Evolutionary conservation across 495 filamentous ascomycete species (phyloP).

Genomic region (Chaetomidium leptoderma): DNA sequence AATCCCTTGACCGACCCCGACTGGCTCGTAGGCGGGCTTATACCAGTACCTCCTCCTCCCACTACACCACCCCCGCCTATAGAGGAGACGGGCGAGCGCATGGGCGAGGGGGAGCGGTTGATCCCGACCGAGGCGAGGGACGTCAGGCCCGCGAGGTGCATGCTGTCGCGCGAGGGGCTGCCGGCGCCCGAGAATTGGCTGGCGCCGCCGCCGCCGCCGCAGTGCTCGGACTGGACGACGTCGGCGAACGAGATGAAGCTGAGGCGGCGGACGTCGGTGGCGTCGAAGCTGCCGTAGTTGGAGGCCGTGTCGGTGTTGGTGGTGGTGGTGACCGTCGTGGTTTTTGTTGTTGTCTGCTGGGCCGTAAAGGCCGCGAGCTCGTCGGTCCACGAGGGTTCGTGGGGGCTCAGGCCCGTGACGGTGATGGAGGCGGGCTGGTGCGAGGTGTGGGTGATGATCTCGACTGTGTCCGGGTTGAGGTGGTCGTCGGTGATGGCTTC

Average conservation of each 20-base stretch:
- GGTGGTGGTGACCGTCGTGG: slow-evolving; percentile 24
- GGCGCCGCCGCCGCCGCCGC: not conserved
- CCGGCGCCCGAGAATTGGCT: not conserved
- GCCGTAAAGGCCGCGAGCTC: slow-evolving; percentile 48
- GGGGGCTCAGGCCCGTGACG: slow-evolving; percentile 46
- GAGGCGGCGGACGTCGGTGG: slow-evolving; percentile 71
- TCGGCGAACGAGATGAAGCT: slow-evolving; percentile 95
- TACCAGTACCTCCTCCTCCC: slow-evolving; percentile 42
- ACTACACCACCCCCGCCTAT: slow-evolving; percentile 30
- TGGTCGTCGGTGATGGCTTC: slow-evolving; percentile 79
- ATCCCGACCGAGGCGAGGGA: slow-evolving; percentile 36
- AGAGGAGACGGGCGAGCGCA: slow-evolving; percentile 65
- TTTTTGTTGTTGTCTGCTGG: not conserved
- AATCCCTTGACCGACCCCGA: slow-evolving; percentile 60
- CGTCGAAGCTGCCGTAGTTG: slow-evolving; percentile 69
- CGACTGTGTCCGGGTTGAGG: slow-evolving; percentile 73
- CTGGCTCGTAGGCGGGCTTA: slow-evolving; percentile 64
- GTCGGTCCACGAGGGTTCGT: slow-evolving; percentile 47
- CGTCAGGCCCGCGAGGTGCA: slow-evolving; percentile 55
- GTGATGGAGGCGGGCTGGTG: slow-evolving; percentile 72
- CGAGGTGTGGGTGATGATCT: slow-evolving; percentile 77
- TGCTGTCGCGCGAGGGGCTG: slow-evolving; percentile 48
- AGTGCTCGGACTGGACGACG: slow-evolving; percentile 86
- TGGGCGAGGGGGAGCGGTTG: slow-evolving; percentile 69
- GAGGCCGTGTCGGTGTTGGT: slow-evolving; percentile 53